A percentile compares a stretch with the other conserved stretches of the same genome.
Evolutionary conservation across 148 eudicot genomes (phyloP).

Genomic region (Rheum nobile): DNA sequence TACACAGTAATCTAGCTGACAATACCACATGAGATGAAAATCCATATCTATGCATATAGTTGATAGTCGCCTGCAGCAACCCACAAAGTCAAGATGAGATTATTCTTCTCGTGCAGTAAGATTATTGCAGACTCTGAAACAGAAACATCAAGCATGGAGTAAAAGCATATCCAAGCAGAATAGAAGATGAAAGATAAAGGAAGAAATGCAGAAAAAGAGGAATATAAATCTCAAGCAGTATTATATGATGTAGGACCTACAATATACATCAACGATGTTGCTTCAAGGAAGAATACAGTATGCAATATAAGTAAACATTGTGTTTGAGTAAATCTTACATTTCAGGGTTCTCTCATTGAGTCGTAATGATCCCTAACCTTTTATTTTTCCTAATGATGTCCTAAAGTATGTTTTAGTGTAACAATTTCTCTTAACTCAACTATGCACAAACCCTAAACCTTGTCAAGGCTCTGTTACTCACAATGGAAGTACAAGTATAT

Average conservation of each 20-base stretch:
- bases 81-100: too few relatives aligned
- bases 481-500: neutral
- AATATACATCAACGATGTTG: neutral
- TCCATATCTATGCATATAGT: constrained; percentile 92
- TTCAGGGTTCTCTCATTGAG: too few relatives aligned
- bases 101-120: neutral
- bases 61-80: constrained; percentile 61
- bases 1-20: neutral
- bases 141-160: neutral
- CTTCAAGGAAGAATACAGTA: neutral
- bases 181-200: neutral
- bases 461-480: neutral
- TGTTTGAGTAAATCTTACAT: neutral
- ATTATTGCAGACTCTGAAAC: neutral
- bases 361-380: too few relatives aligned
- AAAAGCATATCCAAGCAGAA: neutral
- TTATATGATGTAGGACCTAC: neutral
- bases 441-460: neutral
- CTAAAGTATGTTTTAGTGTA: too few relatives aligned
- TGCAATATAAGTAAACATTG: neutral
- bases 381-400: too few relatives aligned
- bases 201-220: neutral
- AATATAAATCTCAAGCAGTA: neutral
- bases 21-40: constrained; percentile 90
- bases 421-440: neutral